Evolutionary conservation across 2,329 filamentous ascomycete species (phyloP).

Genomic region (Leptographium procerum): DNA sequence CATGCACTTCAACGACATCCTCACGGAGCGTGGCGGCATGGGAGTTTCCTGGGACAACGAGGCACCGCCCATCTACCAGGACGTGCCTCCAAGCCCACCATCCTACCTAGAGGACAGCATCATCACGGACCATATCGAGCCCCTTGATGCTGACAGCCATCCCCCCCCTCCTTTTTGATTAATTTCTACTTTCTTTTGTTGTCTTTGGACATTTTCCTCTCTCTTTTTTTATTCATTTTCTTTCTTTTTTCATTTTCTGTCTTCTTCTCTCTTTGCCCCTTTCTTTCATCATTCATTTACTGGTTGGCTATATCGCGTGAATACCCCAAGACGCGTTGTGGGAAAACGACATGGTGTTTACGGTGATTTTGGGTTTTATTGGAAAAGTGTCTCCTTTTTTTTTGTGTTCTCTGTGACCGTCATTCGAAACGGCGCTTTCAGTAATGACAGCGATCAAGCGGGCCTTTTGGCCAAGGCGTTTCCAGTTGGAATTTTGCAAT

Average conservation of each 20-base stretch:
- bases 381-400: neutral
- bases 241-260: neutral
- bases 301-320: neutral
- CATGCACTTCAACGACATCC: conserved; percentile 75
- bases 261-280: no score
- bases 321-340: conserved; percentile 1
- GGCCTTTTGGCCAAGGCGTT: neutral
- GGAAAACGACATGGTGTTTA: neutral
- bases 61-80: conserved; percentile 83
- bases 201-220: neutral
- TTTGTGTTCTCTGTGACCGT: no score
- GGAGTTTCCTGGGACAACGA: conserved; percentile 97
- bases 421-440: neutral
- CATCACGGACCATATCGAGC: conserved; percentile 28
- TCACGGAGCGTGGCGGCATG: conserved; percentile 76
- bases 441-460: neutral
- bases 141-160: conserved; percentile 17
- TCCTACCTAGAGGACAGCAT: conserved; percentile 38
- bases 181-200: neutral
- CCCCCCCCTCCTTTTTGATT: neutral
- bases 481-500: neutral
- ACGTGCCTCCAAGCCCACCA: conserved; percentile 80
- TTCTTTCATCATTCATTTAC: neutral
- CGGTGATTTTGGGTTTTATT: neutral
- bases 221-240: neutral